phyloP scores from a whole-genome alignment of 2,329 filamentous ascomycete species.

The Paraphaeosphaeria sporulosa region DNA sequence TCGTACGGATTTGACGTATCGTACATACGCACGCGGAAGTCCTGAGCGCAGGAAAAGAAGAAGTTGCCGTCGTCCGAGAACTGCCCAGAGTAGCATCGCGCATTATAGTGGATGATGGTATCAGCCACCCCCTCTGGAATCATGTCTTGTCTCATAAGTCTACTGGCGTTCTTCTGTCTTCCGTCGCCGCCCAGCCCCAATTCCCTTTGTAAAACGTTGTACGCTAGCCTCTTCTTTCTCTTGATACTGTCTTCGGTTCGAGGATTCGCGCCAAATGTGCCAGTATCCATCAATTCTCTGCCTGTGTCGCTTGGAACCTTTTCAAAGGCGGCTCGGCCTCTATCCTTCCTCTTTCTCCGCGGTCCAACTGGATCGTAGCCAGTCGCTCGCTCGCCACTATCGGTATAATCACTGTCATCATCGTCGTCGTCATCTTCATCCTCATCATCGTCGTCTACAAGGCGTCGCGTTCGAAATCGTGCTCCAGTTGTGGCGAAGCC shows the following conservation, averaged over 20 bases:
- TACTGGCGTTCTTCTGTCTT: constrained; percentile 66
- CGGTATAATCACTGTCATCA: constrained; percentile 29
- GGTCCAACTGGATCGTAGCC: constrained; percentile 44
- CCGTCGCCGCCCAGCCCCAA: constrained; percentile 71
- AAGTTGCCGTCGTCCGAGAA: constrained; percentile 98
- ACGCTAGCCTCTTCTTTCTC: constrained; percentile 68
- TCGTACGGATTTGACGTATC: constrained; percentile 94
- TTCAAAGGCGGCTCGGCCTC: constrained; percentile 68
- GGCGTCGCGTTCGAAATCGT: constrained; percentile 5
- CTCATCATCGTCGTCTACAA: constrained; percentile 28
- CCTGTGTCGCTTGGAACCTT: constrained; percentile 84
- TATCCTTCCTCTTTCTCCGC: constrained; percentile 55
- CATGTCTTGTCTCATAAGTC: constrained; percentile 76
- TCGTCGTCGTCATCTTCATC: constrained; percentile 26
- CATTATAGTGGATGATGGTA: constrained; percentile 85
- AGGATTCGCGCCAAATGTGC: constrained; percentile 77
- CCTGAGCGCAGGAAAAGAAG: constrained; percentile 90
- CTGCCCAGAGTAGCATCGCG: constrained; percentile 90
- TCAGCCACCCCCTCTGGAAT: constrained; percentile 81
- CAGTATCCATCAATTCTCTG: constrained; percentile 79
- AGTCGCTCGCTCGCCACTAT: constrained; percentile 47
- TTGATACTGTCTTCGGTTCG: constrained; percentile 60
- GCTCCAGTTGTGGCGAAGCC: constrained; percentile 25
- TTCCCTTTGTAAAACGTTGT: constrained; percentile 81
- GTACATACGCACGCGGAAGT: constrained; percentile 96